phyloP scores from a whole-genome alignment of 2,329 filamentous ascomycete species.

The Cercospora brassicicola region DNA sequence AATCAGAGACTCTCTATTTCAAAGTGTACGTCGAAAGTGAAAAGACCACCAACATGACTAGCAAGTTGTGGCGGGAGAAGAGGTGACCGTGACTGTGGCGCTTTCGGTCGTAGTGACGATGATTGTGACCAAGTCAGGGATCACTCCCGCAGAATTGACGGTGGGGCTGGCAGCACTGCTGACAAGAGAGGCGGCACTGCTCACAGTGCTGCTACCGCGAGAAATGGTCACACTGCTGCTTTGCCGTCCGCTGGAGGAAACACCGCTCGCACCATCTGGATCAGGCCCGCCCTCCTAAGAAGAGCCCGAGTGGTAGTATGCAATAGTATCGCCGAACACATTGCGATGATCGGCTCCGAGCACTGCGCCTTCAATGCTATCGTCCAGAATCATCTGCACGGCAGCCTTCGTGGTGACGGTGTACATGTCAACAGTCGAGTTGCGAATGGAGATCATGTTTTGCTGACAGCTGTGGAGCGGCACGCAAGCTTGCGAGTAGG shows the following conservation, averaged over 20 bases:
- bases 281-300: slow-evolving; percentile 7
- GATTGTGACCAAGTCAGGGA: background rate
- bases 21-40: slow-evolving; percentile 10
- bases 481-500: slow-evolving; percentile 56
- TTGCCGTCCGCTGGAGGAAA: background rate
- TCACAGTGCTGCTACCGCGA: background rate
- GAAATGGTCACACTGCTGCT: background rate
- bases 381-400: slow-evolving; percentile 51
- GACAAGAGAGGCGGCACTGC: background rate
- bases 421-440: slow-evolving; percentile 48
- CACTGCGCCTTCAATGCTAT: slow-evolving; percentile 40
- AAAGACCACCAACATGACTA: slow-evolving; percentile 1
- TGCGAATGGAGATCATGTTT: slow-evolving; percentile 50
- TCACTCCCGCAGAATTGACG: no score
- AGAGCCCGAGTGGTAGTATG: slow-evolving; percentile 32
- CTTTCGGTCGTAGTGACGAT: background rate
- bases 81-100: background rate
- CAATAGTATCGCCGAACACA: slow-evolving; percentile 53
- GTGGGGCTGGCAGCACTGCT: background rate
- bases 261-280: slow-evolving; percentile 1
- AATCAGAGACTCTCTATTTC: slow-evolving; percentile 13
- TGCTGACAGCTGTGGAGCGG: slow-evolving; percentile 52
- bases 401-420: slow-evolving; percentile 52
- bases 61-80: background rate
- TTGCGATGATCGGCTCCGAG: slow-evolving; percentile 49